Base-by-base conservation (phyloP, 495 filamentous ascomycete genomes). In the Penicillium lividum region DNA sequence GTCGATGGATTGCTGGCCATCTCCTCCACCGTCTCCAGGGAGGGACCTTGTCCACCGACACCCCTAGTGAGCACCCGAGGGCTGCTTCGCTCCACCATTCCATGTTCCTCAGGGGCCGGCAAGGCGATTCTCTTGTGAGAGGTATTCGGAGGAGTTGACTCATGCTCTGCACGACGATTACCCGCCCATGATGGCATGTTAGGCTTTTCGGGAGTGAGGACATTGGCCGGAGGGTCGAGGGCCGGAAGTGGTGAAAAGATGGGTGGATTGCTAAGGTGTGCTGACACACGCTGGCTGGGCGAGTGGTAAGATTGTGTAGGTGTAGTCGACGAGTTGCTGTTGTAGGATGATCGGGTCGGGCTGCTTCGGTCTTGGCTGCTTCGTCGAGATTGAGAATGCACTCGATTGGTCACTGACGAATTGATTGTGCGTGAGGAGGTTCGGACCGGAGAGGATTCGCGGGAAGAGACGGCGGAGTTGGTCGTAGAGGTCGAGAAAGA, bases 11-110 rank as follows among this genome's bases (percentile, higher is more conserved):
- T 82, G 72, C 91, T 96, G 48, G 86, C 86, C 70, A 73, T 74
- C 76, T 98, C 94, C 69, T 96, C 88, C 30, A 98, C 94, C 0
- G 94, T 98, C 72, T 96, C 94, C 52, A 98, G 77, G 43, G 84
- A 84, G 16, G 89, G 85, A 22, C 82, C 81, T 59, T 80, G 83
- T 52, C 86, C 87, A 65, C 84, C 88, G 46, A 76, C 77, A 27
- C 83, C 86, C 67, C 92, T 86, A 50, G 78, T 82, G 38, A 72
- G 71, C 13, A 73, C 50, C 5, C 77, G 71, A 51, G 72, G 66
- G 25, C 65, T 62, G 58, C 63, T 74, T 50, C 73, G 67, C 47
- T 78, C 73, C 4, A 64, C 46, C 57, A 74, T 77, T 30, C 60
- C 59, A 56, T 64, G 58, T 7, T 75, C 73, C 8, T 78, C 73